These are phyloP conservation scores for Hortaea sp. DNA, from an alignment of 2,329 filamentous ascomycete species.

Conservation along the genomic window DNA sequence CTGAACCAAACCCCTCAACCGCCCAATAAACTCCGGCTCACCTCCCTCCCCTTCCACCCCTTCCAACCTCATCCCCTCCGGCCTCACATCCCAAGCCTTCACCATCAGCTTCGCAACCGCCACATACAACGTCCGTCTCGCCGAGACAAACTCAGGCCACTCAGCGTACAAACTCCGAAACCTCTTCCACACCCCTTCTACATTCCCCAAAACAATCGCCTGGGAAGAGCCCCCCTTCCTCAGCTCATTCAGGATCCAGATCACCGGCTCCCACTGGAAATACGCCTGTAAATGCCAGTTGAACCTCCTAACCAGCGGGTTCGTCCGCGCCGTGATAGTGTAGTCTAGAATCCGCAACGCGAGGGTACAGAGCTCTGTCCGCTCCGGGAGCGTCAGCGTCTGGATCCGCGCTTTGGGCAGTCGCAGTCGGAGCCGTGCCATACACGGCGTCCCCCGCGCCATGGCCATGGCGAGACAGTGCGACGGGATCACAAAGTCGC, in stretches of 20 bases:
- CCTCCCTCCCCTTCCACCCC: neutral
- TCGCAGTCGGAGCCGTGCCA: slow-evolving; percentile 36
- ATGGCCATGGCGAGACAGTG: slow-evolving; percentile 37
- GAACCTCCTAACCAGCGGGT: slow-evolving; percentile 34
- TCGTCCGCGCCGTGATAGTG: slow-evolving; percentile 31
- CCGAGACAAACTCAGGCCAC: slow-evolving; percentile 31
- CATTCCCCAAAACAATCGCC: neutral
- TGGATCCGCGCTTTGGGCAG: slow-evolving; percentile 15
- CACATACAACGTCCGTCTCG: slow-evolving; percentile 30
- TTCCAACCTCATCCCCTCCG: neutral
- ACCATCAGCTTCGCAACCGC: slow-evolving; percentile 35
- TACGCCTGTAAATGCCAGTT: slow-evolving; percentile 45
- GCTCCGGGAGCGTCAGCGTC: neutral
- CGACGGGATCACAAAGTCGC: slow-evolving; percentile 32
- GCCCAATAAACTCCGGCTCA: slow-evolving; percentile 3
- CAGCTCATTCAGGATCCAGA: slow-evolving; percentile 28
- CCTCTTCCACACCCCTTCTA: slow-evolving; percentile 31
- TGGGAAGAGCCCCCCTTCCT: slow-evolving; percentile 2
- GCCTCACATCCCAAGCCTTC: slow-evolving; percentile 33
- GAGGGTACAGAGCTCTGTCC: slow-evolving; percentile 27
- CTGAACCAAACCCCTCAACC: neutral
- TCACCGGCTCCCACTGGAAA: slow-evolving; percentile 34
- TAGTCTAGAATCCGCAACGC: slow-evolving; percentile 32
- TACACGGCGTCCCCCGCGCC: slow-evolving; percentile 33
- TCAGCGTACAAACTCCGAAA: slow-evolving; percentile 34